These are phyloP conservation scores for Cyberlindnera japonica DNA, from an alignment of 805 yeast genomes.

Conservation along the genomic window DNA sequence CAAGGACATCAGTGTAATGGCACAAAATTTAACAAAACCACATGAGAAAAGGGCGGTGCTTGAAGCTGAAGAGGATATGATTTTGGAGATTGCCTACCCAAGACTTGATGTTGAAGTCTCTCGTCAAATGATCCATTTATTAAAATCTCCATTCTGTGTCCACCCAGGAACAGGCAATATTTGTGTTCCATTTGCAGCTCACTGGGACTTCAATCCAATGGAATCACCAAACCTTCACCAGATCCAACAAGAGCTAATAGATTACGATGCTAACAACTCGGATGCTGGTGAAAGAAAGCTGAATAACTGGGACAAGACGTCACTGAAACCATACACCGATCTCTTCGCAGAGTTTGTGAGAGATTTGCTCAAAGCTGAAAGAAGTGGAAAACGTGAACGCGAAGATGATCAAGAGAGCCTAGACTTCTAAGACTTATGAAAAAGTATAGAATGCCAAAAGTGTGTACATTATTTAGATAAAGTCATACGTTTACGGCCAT, in stretches of 20 bases:
- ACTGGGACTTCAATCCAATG: slow-evolving; percentile 66
- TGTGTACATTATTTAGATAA: slow-evolving; percentile 2
- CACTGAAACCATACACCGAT: slow-evolving; percentile 67
- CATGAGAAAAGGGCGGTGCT: slow-evolving; percentile 45
- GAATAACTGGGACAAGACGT: slow-evolving; percentile 57
- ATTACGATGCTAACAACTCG: slow-evolving; percentile 34
- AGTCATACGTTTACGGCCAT: no score
- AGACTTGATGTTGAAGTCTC: slow-evolving; percentile 92
- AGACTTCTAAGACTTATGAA: slow-evolving; percentile 8
- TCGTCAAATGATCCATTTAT: slow-evolving; percentile 80
- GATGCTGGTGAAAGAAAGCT: slow-evolving; percentile 19
- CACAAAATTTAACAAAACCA: slow-evolving; percentile 39
- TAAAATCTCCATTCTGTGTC: slow-evolving; percentile 94
- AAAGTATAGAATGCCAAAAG: neutral
- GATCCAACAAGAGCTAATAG: slow-evolving; percentile 61
- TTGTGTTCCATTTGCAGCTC: slow-evolving; percentile 72
- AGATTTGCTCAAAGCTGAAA: slow-evolving; percentile 53
- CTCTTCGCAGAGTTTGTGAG: slow-evolving; percentile 62
- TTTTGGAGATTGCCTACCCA: slow-evolving; percentile 81
- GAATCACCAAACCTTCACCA: slow-evolving; percentile 70
- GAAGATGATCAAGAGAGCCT: slow-evolving; percentile 27
- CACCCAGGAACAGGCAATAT: slow-evolving; percentile 96
- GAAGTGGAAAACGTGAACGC: slow-evolving; percentile 38
- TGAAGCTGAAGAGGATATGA: slow-evolving; percentile 79
- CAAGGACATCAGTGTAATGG: slow-evolving; percentile 62